A percentile compares a stretch with the other conserved stretches of the same genome.
Conservation (phyloP, 345 rosid genomes). For the Populus deltoides region DNA sequence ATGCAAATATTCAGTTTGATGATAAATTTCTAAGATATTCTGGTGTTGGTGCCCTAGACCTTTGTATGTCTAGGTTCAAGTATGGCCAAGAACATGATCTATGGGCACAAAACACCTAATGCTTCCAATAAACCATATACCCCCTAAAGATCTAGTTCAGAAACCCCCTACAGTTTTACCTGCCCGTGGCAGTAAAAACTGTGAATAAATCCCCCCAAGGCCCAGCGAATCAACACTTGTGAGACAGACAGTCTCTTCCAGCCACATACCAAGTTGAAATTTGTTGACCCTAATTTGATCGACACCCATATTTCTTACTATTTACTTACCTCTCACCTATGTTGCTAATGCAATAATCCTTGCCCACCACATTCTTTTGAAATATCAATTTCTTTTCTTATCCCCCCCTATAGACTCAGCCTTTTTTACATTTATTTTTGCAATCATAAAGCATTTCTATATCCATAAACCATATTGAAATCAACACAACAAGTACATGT, state of each 20-base stretch:
- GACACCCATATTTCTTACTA: not conserved
- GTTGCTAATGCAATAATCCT: not conserved
- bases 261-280: slow-evolving; percentile 2
- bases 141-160: not conserved
- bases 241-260: not conserved
- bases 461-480: not conserved
- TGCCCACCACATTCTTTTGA: not conserved
- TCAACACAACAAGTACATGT: not conserved
- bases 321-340: not conserved
- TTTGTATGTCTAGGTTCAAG: not conserved
- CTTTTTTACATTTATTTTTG: not conserved
- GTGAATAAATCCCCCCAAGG: not conserved
- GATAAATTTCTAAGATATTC: not conserved
- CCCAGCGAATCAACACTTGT: not conserved
- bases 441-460: not conserved
- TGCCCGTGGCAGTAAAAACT: not conserved
- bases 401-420: not conserved
- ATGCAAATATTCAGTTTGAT: not conserved
- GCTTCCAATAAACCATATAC: not conserved
- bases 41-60: not conserved
- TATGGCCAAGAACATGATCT: not conserved
- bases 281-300: not conserved
- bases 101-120: not conserved
- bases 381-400: not conserved
- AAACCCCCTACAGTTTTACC: not conserved